Evolutionary conservation across 306 rosid species (phyloP).

Genomic region (Begonia fuchsioides): DNA sequence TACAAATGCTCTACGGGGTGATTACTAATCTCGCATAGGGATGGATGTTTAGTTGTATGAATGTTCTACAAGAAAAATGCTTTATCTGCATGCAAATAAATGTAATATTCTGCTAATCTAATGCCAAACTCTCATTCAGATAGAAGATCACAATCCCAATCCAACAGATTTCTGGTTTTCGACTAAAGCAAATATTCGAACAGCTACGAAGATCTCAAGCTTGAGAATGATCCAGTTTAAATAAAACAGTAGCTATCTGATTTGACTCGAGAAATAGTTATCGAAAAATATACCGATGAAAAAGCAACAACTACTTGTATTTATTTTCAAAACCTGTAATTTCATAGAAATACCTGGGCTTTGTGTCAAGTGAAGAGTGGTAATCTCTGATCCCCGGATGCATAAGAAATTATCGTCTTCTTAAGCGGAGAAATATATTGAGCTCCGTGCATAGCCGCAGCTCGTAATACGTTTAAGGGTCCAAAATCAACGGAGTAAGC

Average conservation of each 20-base stretch:
- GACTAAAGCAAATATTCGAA: no score
- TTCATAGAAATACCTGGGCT: conserved; percentile 6
- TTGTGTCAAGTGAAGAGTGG: conserved; percentile 46
- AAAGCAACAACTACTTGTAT: neutral
- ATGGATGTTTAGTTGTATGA: conserved; percentile 39
- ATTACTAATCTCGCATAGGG: conserved; percentile 45
- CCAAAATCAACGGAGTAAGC: conserved; percentile 83
- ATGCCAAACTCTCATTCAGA: neutral
- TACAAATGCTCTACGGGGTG: conserved; percentile 48
- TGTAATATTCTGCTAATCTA: neutral
- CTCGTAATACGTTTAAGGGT: conserved; percentile 61
- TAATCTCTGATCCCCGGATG: conserved; percentile 66
- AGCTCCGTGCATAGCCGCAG: conserved; percentile 67
- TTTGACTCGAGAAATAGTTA: neutral
- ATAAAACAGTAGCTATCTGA: neutral
- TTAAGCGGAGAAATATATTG: conserved; percentile 61
- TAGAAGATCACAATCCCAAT: neutral
- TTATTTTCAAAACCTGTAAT: neutral
- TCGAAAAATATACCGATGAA: neutral
- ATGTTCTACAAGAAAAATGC: conserved; percentile 24
- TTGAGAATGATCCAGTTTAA: conserved; percentile 2
- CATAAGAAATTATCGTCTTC: conserved; percentile 72
- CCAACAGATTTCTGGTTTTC: no score
- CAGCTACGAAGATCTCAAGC: no score
- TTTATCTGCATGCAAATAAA: no score